Evolutionary conservation across 345 rosid species (phyloP), one percentile per base, ranked within the genome.

Genomic region (Gossypium arboreum): DNA sequence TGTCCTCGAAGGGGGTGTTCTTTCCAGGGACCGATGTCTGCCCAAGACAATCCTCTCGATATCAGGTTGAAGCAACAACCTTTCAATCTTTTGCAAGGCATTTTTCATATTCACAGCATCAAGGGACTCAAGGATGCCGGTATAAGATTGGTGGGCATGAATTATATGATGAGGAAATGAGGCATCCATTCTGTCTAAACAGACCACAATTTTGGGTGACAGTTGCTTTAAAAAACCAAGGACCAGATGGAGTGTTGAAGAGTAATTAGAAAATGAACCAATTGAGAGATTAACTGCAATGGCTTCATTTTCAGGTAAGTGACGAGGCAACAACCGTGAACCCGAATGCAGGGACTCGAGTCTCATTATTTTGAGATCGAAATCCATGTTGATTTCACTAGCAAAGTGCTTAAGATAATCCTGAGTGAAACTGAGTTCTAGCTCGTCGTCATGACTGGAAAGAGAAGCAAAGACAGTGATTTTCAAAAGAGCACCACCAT

Each of bases 21-120:
- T 88, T 22, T 88, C 93, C 0, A 86, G 83, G 24, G 84, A 81
- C 12, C 80, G 86, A 41, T 86, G 88, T n/a, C 94, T 88, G 43
- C 94, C 94, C 78, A 73, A 44, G 65, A 92, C 85, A 18, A 88
- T 76, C 64, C 83, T 92, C 70, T 87, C 89, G 9, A 94, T 89
- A 25, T 79, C 73, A 7, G 97, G 98, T 29, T 87, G 88, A 17
- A 94, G 80, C 76, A 90, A 80, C 66, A 88, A 89, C 87, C 83
- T 87, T 81, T 94, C 98, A 0, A 94, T 91, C 89, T 91, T 94
- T 71, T 89, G 89, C 86, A 89, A 78, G 11, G 85, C 85, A 74
- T 94, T 97, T 82, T 83, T 88, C 75, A 88, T 83, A 79, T 89
- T 94, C 63, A 85, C 90, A 75, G 94, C 94, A 77, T 92, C 98